A percentile compares a stretch with the other conserved stretches of the same genome.
Evolutionary conservation across 805 yeast genomes (phyloP).

Genomic region (Sungouiella blattae): DNA sequence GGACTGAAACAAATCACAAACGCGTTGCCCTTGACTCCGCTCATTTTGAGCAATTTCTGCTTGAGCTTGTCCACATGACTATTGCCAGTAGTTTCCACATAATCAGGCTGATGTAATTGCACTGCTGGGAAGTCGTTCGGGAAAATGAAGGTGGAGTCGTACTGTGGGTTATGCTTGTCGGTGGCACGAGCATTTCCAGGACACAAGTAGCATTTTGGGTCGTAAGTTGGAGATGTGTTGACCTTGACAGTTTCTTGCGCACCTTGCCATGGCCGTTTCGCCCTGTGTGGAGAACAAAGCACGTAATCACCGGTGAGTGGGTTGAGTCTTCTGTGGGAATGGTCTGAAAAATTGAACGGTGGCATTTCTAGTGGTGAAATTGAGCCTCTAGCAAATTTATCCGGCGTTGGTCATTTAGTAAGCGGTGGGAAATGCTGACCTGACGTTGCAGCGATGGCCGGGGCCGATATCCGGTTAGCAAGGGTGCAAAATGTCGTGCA

Average conservation of each 20-base stretch:
- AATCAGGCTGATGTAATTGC: conserved; percentile 49
- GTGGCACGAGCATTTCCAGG: conserved; percentile 68
- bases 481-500: too few species aligned
- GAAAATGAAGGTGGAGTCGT: conserved; percentile 56
- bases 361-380: conserved; percentile 1
- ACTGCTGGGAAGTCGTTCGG: conserved; percentile 73
- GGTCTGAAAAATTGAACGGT: conserved; percentile 48
- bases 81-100: conserved; percentile 13
- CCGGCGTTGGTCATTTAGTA: too few species aligned
- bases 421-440: too few species aligned
- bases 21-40: conserved; percentile 65
- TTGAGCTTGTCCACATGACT: conserved; percentile 22
- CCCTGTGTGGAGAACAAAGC: conserved; percentile 71
- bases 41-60: conserved; percentile 46
- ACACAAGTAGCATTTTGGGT: conserved; percentile 65
- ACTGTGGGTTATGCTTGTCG: conserved; percentile 49
- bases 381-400: too few species aligned
- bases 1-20: conserved; percentile 73
- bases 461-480: too few species aligned
- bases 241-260: conserved; percentile 52
- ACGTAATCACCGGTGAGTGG: conserved; percentile 69
- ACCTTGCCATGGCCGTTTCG: conserved; percentile 81
- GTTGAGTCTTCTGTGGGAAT: conserved; percentile 67
- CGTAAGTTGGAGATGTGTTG: conserved; percentile 50
- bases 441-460: too few species aligned